Evolutionary conservation across 2,329 filamentous ascomycete genomes (phyloP), one percentile per base, ranked within the genome.

Genomic region (Pseudocercospora musae): DNA sequence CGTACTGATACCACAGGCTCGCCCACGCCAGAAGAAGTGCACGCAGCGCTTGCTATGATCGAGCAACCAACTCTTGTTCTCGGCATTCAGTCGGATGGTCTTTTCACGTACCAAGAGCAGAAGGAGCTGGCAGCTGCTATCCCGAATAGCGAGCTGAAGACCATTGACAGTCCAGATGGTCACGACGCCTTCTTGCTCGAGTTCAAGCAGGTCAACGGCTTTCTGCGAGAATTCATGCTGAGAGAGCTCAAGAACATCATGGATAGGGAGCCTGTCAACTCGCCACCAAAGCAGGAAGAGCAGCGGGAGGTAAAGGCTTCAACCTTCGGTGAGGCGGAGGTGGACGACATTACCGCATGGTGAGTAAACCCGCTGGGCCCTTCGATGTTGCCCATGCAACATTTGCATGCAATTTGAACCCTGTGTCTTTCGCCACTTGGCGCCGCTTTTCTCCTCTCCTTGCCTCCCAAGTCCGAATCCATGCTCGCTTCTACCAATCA

Each of bases 101-200:
- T 99, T 0, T 99, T 99, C 76, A 98, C 94, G 0, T 98, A 96
- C 76, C 92, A 92, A 5, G 95, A 99, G 79, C 95, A 99, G 79
- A 84, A 97, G 76, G 92, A 98, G 78, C 81, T 99, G 58, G 95
- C 94, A 0, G 85, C 87, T 37, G 86, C 89, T 62, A 92, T 98
- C 65, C 89, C 88, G 2, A 82, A 94, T 70, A 88, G 91, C 0
- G 85, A 86, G 10, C 79, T 99, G 25, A 88, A 92, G 76, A 91
- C 88, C 52, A 99, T 99, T 63, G 92, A 98, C 72, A 96, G 90
- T 64, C 90, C 92, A 0, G 95, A 99, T 74, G 95, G 95, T 0
- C 95, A 99, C 72, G 95, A 99, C 76, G 95, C 95, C 0, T 99
- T 99, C 76, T 78, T 99, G 71, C 79, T 99, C 59, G 94, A 99